Percentiles rank a stretch among this genome's conserved stretches.
Conservation (phyloP, 768 basidiomycete genomes). For the Auricularia auricula-judae region DNA sequence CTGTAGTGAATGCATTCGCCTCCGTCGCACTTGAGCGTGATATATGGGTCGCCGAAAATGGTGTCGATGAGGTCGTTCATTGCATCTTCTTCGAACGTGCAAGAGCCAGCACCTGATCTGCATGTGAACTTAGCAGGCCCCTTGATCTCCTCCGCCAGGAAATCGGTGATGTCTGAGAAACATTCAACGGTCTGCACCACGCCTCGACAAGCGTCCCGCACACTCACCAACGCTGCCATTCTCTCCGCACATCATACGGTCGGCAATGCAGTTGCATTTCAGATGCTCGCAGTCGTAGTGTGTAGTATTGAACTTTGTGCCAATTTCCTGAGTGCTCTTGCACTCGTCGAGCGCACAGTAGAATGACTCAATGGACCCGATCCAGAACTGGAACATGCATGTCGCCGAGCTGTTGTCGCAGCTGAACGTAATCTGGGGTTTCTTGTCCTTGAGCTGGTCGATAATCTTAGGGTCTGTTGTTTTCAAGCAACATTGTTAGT, state of each 20-base stretch:
- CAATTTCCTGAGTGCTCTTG: slow-evolving; percentile 27
- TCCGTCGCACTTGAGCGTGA: slow-evolving; percentile 74
- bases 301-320: slow-evolving; percentile 52
- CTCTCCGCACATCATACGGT: slow-evolving; percentile 89
- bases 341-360: slow-evolving; percentile 83
- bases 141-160: slow-evolving; percentile 77
- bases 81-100: slow-evolving; percentile 88
- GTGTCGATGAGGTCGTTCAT: slow-evolving; percentile 94
- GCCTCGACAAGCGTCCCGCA: too few species aligned
- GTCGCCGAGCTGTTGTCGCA: slow-evolving; percentile 54
- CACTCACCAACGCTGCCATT: slow-evolving; percentile 80
- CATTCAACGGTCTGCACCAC: too few species aligned
- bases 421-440: slow-evolving; percentile 94
- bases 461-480: slow-evolving; percentile 81
- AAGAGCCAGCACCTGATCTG: slow-evolving; percentile 46
- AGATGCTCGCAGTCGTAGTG: slow-evolving; percentile 74
- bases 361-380: slow-evolving; percentile 87
- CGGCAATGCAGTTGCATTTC: slow-evolving; percentile 87
- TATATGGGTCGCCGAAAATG: slow-evolving; percentile 86
- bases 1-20: slow-evolving; percentile 93
- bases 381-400: slow-evolving; percentile 98
- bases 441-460: slow-evolving; percentile 81
- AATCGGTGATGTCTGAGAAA: slow-evolving; percentile 79
- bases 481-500: neutral
- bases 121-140: slow-evolving; percentile 88